phyloP scores from a whole-genome alignment of 202 grass and related monocot genomes.

The Musa balbisiana region DNA sequence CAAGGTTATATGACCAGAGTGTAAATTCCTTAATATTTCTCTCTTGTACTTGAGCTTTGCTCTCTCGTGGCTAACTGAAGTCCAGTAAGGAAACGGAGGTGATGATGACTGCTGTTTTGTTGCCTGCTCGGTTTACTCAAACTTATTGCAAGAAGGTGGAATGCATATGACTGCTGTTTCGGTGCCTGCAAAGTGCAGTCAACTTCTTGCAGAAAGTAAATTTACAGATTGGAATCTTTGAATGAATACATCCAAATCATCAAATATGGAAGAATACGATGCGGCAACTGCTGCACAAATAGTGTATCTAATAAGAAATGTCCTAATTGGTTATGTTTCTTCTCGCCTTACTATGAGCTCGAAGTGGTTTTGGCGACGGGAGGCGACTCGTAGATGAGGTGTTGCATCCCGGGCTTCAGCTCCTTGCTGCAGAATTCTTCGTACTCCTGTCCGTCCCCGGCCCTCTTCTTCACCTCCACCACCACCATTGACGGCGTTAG shows the following conservation, averaged over 20 bases:
- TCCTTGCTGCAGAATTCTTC: slow-evolving; percentile 20
- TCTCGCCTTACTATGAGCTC: neutral
- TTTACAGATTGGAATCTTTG: no score
- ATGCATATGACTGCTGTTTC: no score
- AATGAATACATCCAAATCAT: no score
- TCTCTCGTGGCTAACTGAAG: neutral
- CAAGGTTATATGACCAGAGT: neutral
- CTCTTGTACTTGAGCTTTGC: neutral
- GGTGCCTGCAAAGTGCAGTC: no score
- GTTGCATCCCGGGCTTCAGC: slow-evolving; percentile 16
- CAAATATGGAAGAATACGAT: no score
- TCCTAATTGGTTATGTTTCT: neutral
- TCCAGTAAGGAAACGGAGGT: no score
- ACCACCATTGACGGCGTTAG: slow-evolving; percentile 11
- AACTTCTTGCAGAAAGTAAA: no score
- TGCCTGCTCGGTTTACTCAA: no score
- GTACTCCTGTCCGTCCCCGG: slow-evolving; percentile 10
- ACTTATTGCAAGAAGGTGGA: no score
- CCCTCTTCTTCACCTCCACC: slow-evolving; percentile 22
- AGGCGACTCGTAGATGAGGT: slow-evolving; percentile 7
- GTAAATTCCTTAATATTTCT: neutral
- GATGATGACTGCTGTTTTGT: no score
- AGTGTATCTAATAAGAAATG: no score
- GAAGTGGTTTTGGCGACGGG: slow-evolving; percentile 1
- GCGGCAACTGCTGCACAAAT: no score